These are phyloP conservation scores for Pseudonitzschia delicatissima DNA, from an alignment of 108 stramenopile species.

Conservation along the genomic window DNA sequence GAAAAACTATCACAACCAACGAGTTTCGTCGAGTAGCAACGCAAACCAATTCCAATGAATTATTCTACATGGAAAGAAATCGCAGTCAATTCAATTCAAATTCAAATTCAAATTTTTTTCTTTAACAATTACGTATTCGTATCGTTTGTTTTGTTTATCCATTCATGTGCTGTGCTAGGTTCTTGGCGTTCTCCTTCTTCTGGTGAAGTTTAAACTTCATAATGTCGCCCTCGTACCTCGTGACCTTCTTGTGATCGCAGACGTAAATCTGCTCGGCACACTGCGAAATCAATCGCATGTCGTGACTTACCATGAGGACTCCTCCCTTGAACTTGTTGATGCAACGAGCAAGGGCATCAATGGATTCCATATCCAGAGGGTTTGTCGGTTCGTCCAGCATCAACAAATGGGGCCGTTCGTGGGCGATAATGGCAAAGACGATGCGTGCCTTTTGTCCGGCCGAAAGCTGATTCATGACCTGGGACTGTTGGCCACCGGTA, in stretches of 20 bases:
- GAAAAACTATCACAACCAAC: too few species aligned
- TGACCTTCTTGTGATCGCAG: conserved; percentile 90
- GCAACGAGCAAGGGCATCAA: conserved; percentile 94
- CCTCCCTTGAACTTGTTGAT: conserved; percentile 97
- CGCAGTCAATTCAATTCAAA: too few species aligned
- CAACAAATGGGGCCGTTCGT: conserved; percentile 95
- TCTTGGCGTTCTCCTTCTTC: conserved; percentile 83
- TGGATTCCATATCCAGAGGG: conserved; percentile 95
- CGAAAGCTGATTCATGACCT: conserved; percentile 85
- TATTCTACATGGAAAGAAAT: too few species aligned
- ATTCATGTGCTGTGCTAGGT: conserved; percentile 87
- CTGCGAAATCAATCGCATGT: conserved; percentile 98
- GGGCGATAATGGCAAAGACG: conserved; percentile 96
- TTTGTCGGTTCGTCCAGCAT: conserved; percentile 96
- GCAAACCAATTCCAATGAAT: too few species aligned
- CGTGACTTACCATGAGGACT: conserved; percentile 97
- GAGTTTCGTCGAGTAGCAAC: too few species aligned
- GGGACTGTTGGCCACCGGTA: conserved; percentile 80
- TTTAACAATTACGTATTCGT: too few species aligned
- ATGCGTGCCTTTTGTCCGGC: conserved; percentile 98
- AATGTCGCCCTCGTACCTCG: conserved; percentile 88
- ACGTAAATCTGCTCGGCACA: conserved; percentile 97
- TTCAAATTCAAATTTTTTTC: too few species aligned
- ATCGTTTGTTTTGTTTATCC: too few species aligned
- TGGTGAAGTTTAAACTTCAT: conserved; percentile 91